Percentiles rank a stretch among this genome's conserved stretches.
These are phyloP conservation scores for Gastrodia elata DNA, from an alignment of 106 monocot genomes.

Conservation along the genomic window DNA sequence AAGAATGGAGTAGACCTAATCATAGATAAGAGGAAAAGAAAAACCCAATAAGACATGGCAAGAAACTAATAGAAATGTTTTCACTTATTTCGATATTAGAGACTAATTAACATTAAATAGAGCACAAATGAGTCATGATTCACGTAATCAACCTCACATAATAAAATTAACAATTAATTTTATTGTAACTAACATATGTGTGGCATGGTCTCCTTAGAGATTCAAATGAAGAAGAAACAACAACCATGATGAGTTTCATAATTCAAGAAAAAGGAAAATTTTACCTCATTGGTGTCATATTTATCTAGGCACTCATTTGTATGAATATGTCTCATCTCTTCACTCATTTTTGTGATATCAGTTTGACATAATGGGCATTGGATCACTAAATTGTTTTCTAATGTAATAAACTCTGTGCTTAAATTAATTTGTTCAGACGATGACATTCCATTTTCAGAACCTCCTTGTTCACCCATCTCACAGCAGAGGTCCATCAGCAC, in stretches of 20 bases:
- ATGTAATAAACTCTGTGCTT: not conserved
- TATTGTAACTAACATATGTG: not conserved
- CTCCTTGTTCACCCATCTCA: conserved; percentile 19
- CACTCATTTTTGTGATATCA: conserved; percentile 61
- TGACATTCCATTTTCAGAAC: not conserved
- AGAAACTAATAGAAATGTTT: too few species aligned
- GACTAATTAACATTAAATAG: too few species aligned
- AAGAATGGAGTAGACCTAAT: too few species aligned
- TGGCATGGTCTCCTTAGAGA: not conserved
- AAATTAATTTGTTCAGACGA: conserved; percentile 3
- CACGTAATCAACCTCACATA: too few species aligned
- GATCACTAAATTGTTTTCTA: conserved; percentile 19
- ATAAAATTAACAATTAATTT: not conserved
- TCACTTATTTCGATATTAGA: too few species aligned
- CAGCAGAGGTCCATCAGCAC: conserved; percentile 42
- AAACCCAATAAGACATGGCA: too few species aligned
- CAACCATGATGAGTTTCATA: not conserved
- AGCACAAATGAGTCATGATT: too few species aligned
- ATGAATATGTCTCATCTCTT: conserved; percentile 53
- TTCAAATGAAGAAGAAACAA: not conserved
- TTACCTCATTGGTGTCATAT: conserved; percentile 35
- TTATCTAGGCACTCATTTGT: conserved; percentile 84
- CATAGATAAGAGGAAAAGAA: too few species aligned
- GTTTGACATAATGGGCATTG: conserved; percentile 76
- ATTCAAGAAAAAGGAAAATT: not conserved